Evolutionary conservation across 169 alveolate species (phyloP).

Genomic region (Eimeria nieschulzi): DNA sequence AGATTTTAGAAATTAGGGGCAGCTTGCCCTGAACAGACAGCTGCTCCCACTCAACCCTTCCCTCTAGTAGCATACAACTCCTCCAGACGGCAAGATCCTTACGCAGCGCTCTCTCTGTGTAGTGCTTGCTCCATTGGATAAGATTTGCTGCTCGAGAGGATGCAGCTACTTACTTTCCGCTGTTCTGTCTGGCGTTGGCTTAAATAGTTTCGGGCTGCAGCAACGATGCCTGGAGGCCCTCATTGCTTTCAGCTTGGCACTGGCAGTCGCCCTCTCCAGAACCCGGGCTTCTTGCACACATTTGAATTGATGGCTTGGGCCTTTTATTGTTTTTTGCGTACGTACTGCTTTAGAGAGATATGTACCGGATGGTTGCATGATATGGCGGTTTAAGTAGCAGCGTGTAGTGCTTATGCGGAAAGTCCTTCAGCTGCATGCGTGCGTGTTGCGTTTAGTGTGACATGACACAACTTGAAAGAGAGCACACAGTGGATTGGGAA

Average conservation of each 20-base stretch:
- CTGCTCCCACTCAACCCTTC: no score
- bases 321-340: background rate
- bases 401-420: background rate
- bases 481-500: conserved; percentile 18
- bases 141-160: no score
- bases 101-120: no score
- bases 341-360: background rate
- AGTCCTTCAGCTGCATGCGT: conserved; percentile 37
- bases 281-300: background rate
- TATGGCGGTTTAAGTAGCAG: background rate
- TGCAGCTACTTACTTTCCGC: no score
- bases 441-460: conserved; percentile 73
- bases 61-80: no score
- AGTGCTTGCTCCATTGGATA: no score
- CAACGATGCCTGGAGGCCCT: background rate
- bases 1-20: no score
- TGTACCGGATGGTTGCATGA: background rate
- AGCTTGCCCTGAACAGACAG: no score
- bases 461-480: conserved; percentile 65
- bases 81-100: no score
- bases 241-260: background rate
- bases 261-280: background rate
- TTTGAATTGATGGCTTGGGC: no score
- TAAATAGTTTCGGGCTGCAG: no score
- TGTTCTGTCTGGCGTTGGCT: no score